phyloP scores from a whole-genome alignment of 2,329 filamentous ascomycete genomes.

The Salinomyces thailandicus region DNA sequence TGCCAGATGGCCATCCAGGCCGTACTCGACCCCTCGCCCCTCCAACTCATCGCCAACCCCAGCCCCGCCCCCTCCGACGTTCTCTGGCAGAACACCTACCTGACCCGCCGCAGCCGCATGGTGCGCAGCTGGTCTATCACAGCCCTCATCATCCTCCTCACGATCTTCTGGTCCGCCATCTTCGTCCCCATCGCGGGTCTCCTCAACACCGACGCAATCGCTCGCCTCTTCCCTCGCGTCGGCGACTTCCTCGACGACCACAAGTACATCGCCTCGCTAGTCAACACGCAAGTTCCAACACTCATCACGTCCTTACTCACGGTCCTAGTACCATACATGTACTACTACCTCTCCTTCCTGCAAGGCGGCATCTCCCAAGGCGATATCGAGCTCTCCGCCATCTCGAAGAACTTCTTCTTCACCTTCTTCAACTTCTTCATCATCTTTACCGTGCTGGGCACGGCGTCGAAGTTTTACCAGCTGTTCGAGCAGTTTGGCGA shows the following conservation, averaged over 20 bases:
- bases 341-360: slow-evolving; percentile 80
- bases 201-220: slow-evolving; percentile 70
- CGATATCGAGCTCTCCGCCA: slow-evolving; percentile 85
- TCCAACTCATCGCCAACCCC: slow-evolving; percentile 71
- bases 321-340: slow-evolving; percentile 81
- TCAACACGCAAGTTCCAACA: slow-evolving; percentile 82
- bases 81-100: slow-evolving; percentile 91
- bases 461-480: slow-evolving; percentile 62
- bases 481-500: slow-evolving; percentile 56
- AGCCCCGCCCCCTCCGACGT: slow-evolving; percentile 85
- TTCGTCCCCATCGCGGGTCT: slow-evolving; percentile 69
- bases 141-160: slow-evolving; percentile 67
- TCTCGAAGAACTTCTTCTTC: slow-evolving; percentile 98
- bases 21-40: slow-evolving; percentile 79
- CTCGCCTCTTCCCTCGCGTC: slow-evolving; percentile 59
- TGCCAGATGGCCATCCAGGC: slow-evolving; percentile 94
- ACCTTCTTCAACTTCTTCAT: slow-evolving; percentile 99
- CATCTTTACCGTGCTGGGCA: slow-evolving; percentile 80
- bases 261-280: slow-evolving; percentile 59
- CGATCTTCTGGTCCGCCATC: slow-evolving; percentile 77
- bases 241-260: slow-evolving; percentile 58
- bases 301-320: slow-evolving; percentile 78
- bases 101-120: slow-evolving; percentile 62
- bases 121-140: slow-evolving; percentile 76
- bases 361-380: slow-evolving; percentile 94